Conservation (phyloP, 495 filamentous ascomycete genomes). For the Thermothielavioides terrestris region DNA sequence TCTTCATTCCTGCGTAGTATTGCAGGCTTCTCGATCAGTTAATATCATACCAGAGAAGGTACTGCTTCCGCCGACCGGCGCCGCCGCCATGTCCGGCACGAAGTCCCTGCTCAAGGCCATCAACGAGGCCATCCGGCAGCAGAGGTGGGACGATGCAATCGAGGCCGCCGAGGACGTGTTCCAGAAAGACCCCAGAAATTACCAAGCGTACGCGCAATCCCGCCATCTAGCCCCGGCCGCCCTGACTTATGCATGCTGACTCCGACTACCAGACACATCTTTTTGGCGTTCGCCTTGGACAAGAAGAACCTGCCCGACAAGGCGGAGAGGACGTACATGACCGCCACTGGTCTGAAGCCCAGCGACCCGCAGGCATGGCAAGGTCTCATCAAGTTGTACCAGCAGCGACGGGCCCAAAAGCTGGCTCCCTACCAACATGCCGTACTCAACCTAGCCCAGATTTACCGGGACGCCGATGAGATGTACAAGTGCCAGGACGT, state of each 20-base stretch:
- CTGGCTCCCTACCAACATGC: constrained; percentile 67
- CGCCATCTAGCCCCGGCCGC: too few relatives aligned
- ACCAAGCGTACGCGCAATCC: constrained; percentile 64
- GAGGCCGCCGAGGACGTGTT: constrained; percentile 58
- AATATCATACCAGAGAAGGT: too few relatives aligned
- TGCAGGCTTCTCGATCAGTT: too few relatives aligned
- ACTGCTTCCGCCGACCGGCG: background rate
- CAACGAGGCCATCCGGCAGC: constrained; percentile 65
- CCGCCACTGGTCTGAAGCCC: constrained; percentile 52
- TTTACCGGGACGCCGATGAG: constrained; percentile 61
- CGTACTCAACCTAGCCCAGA: constrained; percentile 59
- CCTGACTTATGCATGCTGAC: too few relatives aligned
- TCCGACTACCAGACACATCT: constrained; percentile 58
- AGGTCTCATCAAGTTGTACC: constrained; percentile 79
- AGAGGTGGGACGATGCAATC: constrained; percentile 68
- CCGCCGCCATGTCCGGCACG: constrained; percentile 41
- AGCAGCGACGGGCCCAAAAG: constrained; percentile 59
- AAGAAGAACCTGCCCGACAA: constrained; percentile 61
- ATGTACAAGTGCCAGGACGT: constrained; percentile 64
- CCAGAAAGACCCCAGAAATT: constrained; percentile 64
- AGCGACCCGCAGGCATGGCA: constrained; percentile 68
- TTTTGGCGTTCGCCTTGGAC: constrained; percentile 72
- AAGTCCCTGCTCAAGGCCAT: constrained; percentile 82
- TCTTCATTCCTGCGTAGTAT: too few relatives aligned
- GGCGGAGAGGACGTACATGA: constrained; percentile 65